phyloP scores from a whole-genome alignment of 129 eudicot species.

The Centaurea solstitialis region DNA sequence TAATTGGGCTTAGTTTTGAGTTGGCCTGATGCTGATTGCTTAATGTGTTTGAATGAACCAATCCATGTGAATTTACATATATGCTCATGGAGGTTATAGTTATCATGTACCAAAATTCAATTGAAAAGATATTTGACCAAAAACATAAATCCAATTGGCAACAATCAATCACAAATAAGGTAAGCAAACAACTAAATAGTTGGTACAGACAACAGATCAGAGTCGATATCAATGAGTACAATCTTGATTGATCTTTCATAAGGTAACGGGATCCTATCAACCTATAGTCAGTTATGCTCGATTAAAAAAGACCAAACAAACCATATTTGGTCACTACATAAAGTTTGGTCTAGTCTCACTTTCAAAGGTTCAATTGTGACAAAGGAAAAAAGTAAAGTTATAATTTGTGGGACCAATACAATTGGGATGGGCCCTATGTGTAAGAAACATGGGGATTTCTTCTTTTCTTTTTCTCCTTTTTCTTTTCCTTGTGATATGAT shows the following conservation, averaged over 20 bases:
- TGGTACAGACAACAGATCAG: neutral
- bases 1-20: neutral
- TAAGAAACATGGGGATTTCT: conserved; percentile 5
- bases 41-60: neutral
- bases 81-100: neutral
- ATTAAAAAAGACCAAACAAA: neutral
- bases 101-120: neutral
- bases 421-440: conserved; percentile 22
- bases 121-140: neutral
- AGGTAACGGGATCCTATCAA: neutral
- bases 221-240: neutral
- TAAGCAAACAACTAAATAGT: neutral
- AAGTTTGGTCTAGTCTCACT: conserved; percentile 24
- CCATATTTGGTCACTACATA: neutral
- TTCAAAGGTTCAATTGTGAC: conserved; percentile 23
- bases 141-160: neutral
- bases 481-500: conserved; percentile 33
- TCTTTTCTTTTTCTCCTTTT: conserved; percentile 17
- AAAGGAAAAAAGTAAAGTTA: conserved; percentile 19
- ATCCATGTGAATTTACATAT: neutral
- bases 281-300: neutral
- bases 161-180: neutral
- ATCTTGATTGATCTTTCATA: neutral
- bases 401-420: conserved; percentile 21
- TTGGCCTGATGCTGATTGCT: neutral